A percentile compares a stretch with the other conserved stretches of the same genome.
These are phyloP conservation scores for Bacidia gigantensis DNA, from an alignment of 495 filamentous ascomycete species.

Conservation along the genomic window DNA sequence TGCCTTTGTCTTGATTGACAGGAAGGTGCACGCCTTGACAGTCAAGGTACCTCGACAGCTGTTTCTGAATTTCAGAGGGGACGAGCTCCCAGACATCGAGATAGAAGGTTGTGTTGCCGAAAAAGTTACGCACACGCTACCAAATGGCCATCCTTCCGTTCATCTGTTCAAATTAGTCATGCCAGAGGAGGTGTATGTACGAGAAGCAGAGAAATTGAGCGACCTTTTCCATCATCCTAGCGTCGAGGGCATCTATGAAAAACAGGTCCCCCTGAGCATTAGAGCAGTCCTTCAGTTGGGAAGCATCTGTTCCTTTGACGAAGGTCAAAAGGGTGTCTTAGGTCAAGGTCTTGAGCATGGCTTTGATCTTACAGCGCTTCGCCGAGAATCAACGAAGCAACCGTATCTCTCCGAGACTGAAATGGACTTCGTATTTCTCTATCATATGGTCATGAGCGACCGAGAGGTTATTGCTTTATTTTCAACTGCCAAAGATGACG, in stretches of 20 bases:
- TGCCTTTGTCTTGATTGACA: constrained; percentile 86
- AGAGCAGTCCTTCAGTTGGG: constrained; percentile 80
- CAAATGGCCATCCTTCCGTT: constrained; percentile 87
- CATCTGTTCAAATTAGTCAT: constrained; percentile 90
- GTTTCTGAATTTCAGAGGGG: constrained; percentile 79
- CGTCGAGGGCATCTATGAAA: constrained; percentile 94
- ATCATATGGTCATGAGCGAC: constrained; percentile 81
- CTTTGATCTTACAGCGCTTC: constrained; percentile 73
- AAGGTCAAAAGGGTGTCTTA: constrained; percentile 76
- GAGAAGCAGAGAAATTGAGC: constrained; percentile 67
- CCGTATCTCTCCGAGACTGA: constrained; percentile 56
- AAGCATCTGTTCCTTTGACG: constrained; percentile 89
- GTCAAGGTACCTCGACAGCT: constrained; percentile 80
- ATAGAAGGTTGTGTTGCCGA: constrained; percentile 76
- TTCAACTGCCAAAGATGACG: constrained; percentile 66
- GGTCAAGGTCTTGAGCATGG: constrained; percentile 87
- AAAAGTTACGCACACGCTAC: constrained; percentile 80
- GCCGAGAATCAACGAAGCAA: constrained; percentile 46
- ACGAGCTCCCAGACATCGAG: constrained; percentile 79
- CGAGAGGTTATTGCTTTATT: constrained; percentile 88
- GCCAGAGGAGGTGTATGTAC: constrained; percentile 74
- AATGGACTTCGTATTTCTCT: constrained; percentile 76
- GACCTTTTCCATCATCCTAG: constrained; percentile 80
- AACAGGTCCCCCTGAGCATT: constrained; percentile 69
- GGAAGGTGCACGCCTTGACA: constrained; percentile 75